A percentile compares a stretch with the other conserved stretches of the same genome.
phyloP scores from a whole-genome alignment of 257 asterid genomes.

The Solanum ossicruentum region DNA sequence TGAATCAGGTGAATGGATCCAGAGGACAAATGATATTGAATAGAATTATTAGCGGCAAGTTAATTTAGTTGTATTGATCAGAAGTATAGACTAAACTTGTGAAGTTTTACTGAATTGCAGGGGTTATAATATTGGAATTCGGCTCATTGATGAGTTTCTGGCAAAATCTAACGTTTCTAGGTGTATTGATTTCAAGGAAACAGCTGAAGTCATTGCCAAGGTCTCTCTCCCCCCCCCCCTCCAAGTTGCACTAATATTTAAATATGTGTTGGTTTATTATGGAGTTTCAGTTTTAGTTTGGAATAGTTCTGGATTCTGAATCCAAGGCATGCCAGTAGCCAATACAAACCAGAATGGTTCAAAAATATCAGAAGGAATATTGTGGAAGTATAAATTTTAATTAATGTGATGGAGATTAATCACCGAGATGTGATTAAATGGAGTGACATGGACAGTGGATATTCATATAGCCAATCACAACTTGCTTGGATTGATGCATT shows the following conservation, averaged over 20 bases:
- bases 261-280: neutral
- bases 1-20: neutral
- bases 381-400: neutral
- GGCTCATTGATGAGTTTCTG: constrained; percentile 82
- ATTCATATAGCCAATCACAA: neutral
- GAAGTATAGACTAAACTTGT: neutral
- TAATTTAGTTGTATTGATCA: neutral
- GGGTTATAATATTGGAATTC: constrained; percentile 86
- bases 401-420: neutral
- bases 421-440: neutral
- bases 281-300: neutral
- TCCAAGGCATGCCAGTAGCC: neutral
- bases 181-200: constrained; percentile 90
- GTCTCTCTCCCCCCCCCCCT: constrained; percentile 9
- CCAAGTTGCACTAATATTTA: neutral
- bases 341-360: neutral
- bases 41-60: neutral
- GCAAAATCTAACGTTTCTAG: constrained; percentile 85
- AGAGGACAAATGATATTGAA: neutral
- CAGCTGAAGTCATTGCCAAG: constrained; percentile 97
- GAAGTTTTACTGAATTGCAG: constrained; percentile 21
- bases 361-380: neutral
- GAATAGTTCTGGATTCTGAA: neutral
- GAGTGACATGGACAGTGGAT: neutral
- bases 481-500: neutral